Evolutionary conservation across 2,329 filamentous ascomycete species (phyloP).

Genomic region (Aaosphaeria pasadenensis): DNA sequence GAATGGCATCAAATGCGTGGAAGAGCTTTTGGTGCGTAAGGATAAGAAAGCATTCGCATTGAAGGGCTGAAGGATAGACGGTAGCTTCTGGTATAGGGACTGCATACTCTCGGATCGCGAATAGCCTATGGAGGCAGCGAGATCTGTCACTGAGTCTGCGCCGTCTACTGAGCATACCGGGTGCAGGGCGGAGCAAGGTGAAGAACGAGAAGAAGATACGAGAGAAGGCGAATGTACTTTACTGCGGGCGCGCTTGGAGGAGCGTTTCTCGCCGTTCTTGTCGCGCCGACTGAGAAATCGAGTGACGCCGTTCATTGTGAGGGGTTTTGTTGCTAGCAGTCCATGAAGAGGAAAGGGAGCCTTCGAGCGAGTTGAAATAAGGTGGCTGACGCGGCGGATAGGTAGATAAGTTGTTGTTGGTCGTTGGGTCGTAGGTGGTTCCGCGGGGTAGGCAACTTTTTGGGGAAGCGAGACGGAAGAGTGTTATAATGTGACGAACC

Average conservation of each 20-base stretch:
- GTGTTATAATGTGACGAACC: too few species aligned
- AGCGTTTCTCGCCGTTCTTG: constrained; percentile 45
- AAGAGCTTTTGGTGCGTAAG: constrained; percentile 15
- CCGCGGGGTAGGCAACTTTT: neutral
- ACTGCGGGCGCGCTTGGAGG: constrained; percentile 25
- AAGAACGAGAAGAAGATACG: constrained; percentile 12
- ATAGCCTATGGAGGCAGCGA: neutral
- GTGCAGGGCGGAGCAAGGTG: constrained; percentile 8
- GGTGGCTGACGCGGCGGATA: neutral
- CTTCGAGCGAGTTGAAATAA: neutral
- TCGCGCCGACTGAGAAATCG: constrained; percentile 71
- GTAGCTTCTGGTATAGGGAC: constrained; percentile 20
- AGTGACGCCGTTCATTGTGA: constrained; percentile 51
- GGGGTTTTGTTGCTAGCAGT: neutral
- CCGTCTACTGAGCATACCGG: constrained; percentile 10
- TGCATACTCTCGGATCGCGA: constrained; percentile 15
- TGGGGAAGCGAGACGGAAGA: neutral
- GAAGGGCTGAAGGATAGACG: constrained; percentile 13
- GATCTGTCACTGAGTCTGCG: constrained; percentile 1
- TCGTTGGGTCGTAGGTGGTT: neutral
- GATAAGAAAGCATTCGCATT: constrained; percentile 16
- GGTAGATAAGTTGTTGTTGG: neutral
- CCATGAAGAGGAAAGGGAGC: neutral
- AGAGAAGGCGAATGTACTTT: constrained; percentile 29
- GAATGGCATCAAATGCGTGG: constrained; percentile 8